Evolutionary conservation across 192 early-diverging fungal species (phyloP).

Genomic region (Ambispora gerdemannii): DNA sequence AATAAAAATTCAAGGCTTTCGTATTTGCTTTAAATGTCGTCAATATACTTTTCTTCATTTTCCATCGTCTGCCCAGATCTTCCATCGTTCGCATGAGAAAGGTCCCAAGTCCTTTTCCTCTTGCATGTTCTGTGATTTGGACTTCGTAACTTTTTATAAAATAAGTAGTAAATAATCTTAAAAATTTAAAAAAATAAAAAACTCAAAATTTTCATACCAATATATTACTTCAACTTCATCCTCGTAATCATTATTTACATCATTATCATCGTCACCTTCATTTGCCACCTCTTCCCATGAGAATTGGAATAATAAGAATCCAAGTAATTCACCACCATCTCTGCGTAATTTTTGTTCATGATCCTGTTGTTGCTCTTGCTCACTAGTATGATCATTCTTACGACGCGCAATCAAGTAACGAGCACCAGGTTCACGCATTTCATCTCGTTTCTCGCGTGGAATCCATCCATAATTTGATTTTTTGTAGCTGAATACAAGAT

Average conservation of each 20-base stretch:
- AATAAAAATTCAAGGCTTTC: slow-evolving; percentile 55
- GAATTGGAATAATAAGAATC: slow-evolving; percentile 53
- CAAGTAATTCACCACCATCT: slow-evolving; percentile 34
- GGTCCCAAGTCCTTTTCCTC: slow-evolving; percentile 50
- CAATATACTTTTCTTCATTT: slow-evolving; percentile 59
- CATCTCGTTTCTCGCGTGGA: slow-evolving; percentile 43
- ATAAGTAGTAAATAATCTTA: background rate
- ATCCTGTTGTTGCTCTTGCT: too few species aligned
- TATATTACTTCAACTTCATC: slow-evolving; percentile 50
- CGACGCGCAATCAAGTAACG: slow-evolving; percentile 55
- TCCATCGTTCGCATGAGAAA: slow-evolving; percentile 51
- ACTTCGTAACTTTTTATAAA: slow-evolving; percentile 53
- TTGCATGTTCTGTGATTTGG: slow-evolving; percentile 43
- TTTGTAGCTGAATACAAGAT: slow-evolving; percentile 42
- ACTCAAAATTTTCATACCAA: slow-evolving; percentile 45
- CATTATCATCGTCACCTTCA: slow-evolving; percentile 20
- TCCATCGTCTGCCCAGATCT: slow-evolving; percentile 45
- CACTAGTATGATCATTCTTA: too few species aligned
- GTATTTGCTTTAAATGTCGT: slow-evolving; percentile 60
- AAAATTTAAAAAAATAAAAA: background rate
- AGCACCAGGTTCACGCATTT: slow-evolving; percentile 49
- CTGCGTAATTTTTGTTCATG: background rate
- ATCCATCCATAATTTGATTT: slow-evolving; percentile 60
- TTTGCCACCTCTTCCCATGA: slow-evolving; percentile 54
- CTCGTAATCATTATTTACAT: slow-evolving; percentile 10